A percentile compares a stretch with the other conserved stretches of the same genome.
These are phyloP conservation scores for Pseudocercospora macadamiae DNA, from an alignment of 2,329 filamentous ascomycete species.

Conservation along the genomic window DNA sequence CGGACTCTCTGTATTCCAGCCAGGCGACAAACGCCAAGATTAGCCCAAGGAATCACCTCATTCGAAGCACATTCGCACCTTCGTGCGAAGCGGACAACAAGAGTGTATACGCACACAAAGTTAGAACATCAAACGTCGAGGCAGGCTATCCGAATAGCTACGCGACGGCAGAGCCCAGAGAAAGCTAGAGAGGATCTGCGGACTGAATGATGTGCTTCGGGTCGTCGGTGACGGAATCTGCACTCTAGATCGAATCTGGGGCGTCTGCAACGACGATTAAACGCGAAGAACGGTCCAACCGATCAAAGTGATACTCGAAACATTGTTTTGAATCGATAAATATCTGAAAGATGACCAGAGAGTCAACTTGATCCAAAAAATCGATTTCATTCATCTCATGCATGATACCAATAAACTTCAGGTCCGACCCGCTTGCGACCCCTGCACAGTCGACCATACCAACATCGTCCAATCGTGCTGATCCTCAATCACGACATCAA, in stretches of 20 bases:
- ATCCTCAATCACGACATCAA: constrained; percentile 27
- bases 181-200: not conserved
- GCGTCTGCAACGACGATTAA: not conserved
- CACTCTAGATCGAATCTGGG: not conserved
- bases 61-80: no score
- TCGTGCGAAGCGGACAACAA: no score
- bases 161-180: not conserved
- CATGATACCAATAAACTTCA: not conserved
- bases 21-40: no score
- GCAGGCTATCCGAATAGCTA: no score
- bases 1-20: no score
- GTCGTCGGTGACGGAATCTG: constrained; percentile 8
- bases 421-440: constrained; percentile 13
- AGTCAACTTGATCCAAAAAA: not conserved
- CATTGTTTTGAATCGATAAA: not conserved
- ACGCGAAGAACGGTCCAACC: not conserved
- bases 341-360: not conserved
- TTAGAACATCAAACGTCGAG: no score
- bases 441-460: constrained; percentile 7
- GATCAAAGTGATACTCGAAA: not conserved
- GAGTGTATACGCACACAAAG: no score
- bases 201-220: constrained; percentile 15
- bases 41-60: no score
- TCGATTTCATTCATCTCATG: not conserved
- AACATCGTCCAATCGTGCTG: constrained; percentile 9